Conservation (phyloP, 2,329 filamentous ascomycete species). For the Ascochyta lentis region DNA sequence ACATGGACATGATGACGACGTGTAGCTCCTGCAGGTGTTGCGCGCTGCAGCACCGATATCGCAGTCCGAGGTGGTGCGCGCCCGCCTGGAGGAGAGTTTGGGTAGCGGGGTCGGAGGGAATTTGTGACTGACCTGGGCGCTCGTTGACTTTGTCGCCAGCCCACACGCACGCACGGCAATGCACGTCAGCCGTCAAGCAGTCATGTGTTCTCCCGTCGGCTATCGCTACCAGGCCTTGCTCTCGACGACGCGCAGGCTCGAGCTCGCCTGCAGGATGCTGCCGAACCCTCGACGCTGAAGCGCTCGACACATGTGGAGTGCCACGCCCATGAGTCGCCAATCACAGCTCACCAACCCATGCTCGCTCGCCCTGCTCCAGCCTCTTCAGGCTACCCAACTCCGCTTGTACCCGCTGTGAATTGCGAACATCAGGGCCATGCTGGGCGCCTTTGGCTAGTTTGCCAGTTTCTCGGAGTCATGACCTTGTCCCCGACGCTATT, state of each 20-base stretch:
- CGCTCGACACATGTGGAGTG: conserved; percentile 8
- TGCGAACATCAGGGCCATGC: conserved; percentile 10
- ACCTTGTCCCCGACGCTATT: conserved; percentile 14
- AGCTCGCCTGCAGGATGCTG: conserved; percentile 26
- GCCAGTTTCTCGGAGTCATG: conserved; percentile 13
- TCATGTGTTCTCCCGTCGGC: conserved; percentile 20
- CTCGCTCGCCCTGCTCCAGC: conserved; percentile 5
- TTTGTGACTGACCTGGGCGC: conserved; percentile 7
- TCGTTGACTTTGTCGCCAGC: neutral
- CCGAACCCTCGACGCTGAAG: conserved; percentile 18
- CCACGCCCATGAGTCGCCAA: conserved; percentile 6
- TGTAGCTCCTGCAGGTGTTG: conserved; percentile 19
- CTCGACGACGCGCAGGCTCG: conserved; percentile 8
- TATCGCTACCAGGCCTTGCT: conserved; percentile 15
- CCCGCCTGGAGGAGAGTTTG: conserved; percentile 11
- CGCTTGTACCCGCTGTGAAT: conserved; percentile 17
- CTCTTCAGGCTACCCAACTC: conserved; percentile 18
- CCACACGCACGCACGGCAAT: conserved; percentile 1
- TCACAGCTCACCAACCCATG: neutral
- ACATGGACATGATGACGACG: conserved; percentile 17
- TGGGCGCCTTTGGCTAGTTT: conserved; percentile 9
- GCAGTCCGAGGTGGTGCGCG: conserved; percentile 20
- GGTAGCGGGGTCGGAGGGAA: conserved; percentile 12
- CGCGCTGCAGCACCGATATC: conserved; percentile 28
- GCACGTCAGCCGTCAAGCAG: conserved; percentile 15